Base-by-base conservation (phyloP, 345 rosid genomes). In the Crucihimalaya himalaica region DNA sequence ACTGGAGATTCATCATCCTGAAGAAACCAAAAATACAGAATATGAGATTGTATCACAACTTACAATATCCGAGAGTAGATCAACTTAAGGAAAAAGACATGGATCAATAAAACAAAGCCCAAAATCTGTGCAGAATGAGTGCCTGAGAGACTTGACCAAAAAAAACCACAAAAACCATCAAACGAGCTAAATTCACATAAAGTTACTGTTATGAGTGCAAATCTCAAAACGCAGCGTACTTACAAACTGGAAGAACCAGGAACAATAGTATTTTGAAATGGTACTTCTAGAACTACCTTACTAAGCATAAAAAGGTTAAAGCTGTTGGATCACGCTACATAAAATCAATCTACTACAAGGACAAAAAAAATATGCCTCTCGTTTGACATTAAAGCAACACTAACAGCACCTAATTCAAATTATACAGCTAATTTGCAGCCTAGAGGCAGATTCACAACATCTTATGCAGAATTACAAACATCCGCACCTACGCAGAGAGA, bases 1-100 rank as follows among this genome's bases (percentile, higher is more conserved):
- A 95, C 99, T 32, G 87, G 87, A 83, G 97, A 90, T 66, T 97
- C 99, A 76, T 95, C 99, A 63, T 95, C 99, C 99, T 95, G 78
- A 46, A 71, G 64, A 70, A 58, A 54, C 34, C 74, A 78, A 39
- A 47, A 60, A 23, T 35, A 45, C 14, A 37, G 2, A 48, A 10
- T 4, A 76, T 42, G 7, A 63, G 31, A 55, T 12, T 37, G 34
- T 3, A 69, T 23, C 51, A 37, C 14, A 68, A 42, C 25, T 58
- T 14, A 15, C 27, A 55, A 6, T 46, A 42, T 43, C 20, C 13
- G 3, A 43, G 11, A 73, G 15, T 14, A 16, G 29, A 48, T 31
- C 65, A 32, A 56, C 2, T 8, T 20, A 46, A n/a, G 47, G 5
- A 47, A 42, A 59, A 63, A 5, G 28, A 9, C 39, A 46, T 14